These are phyloP conservation scores for Microsporum canis DNA, from an alignment of 2,329 filamentous ascomycete species.

Conservation along the genomic window DNA sequence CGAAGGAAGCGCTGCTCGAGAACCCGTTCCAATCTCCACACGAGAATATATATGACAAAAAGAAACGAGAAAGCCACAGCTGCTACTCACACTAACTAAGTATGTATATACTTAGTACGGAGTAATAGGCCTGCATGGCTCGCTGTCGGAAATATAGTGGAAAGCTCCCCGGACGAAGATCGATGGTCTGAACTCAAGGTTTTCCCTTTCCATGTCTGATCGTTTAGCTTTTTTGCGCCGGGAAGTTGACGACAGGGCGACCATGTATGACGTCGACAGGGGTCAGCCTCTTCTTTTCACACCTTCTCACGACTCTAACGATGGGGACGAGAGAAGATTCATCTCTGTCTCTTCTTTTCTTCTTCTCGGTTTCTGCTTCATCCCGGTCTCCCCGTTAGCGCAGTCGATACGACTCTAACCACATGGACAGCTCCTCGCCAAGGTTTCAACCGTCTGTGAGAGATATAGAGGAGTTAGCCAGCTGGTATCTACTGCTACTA, in stretches of 20 bases:
- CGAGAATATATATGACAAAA: too few relatives aligned
- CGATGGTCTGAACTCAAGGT: conserved; percentile 3
- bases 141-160: background rate
- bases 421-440: conserved; percentile 1
- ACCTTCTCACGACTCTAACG: too few relatives aligned
- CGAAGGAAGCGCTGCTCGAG: too few relatives aligned
- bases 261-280: conserved; percentile 5
- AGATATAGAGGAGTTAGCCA: background rate
- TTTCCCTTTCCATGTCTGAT: background rate
- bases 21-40: too few relatives aligned
- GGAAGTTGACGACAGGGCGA: conserved; percentile 4
- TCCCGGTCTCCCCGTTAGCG: background rate
- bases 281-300: background rate
- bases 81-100: too few relatives aligned
- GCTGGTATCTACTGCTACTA: background rate
- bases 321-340: background rate
- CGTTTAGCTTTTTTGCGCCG: background rate
- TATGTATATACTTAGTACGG: too few relatives aligned
- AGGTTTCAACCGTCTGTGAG: background rate
- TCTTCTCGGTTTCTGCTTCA: background rate
- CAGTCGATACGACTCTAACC: background rate
- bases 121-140: background rate
- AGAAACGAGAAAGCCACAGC: too few relatives aligned
- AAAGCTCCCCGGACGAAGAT: background rate
- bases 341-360: background rate